These are phyloP conservation scores for Zymoseptoria passerinii DNA, from an alignment of 2,329 filamentous ascomycete genomes.

Conservation along the genomic window DNA sequence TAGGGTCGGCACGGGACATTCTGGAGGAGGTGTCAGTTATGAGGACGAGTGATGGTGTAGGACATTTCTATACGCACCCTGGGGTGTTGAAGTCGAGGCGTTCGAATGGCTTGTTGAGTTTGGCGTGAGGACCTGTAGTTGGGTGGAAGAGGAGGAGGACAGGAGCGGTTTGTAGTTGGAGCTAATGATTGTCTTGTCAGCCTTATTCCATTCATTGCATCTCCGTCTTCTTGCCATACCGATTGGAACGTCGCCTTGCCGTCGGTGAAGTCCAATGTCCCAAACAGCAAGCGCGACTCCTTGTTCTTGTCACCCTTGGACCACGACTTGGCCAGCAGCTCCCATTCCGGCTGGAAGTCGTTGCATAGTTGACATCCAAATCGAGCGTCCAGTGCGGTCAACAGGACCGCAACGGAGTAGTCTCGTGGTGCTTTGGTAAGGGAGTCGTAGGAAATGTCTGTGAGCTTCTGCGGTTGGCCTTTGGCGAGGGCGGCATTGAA, in stretches of 20 bases:
- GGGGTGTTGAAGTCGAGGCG: constrained; percentile 72
- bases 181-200: constrained; percentile 44
- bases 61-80: constrained; percentile 49
- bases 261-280: constrained; percentile 77
- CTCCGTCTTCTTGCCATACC: constrained; percentile 44
- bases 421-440: constrained; percentile 72
- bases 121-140: constrained; percentile 72
- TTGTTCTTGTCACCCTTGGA: constrained; percentile 69
- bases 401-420: constrained; percentile 70
- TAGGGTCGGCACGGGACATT: constrained; percentile 63
- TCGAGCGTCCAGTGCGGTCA: constrained; percentile 76
- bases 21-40: constrained; percentile 37
- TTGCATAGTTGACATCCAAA: constrained; percentile 81
- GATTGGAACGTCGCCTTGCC: constrained; percentile 80
- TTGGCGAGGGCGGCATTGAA: constrained; percentile 66
- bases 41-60: neutral
- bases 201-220: neutral
- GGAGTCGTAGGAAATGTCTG: constrained; percentile 65
- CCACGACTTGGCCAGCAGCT: constrained; percentile 80
- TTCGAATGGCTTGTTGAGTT: constrained; percentile 56
- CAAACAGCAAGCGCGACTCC: constrained; percentile 67
- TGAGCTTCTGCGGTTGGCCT: constrained; percentile 67
- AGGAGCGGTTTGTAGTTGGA: constrained; percentile 88
- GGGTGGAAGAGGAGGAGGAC: constrained; percentile 82
- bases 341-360: constrained; percentile 93